Evolutionary conservation across 108 stramenopile species (phyloP), one percentile per base, ranked within the genome.

Genomic region (Thalassiosira profunda): DNA sequence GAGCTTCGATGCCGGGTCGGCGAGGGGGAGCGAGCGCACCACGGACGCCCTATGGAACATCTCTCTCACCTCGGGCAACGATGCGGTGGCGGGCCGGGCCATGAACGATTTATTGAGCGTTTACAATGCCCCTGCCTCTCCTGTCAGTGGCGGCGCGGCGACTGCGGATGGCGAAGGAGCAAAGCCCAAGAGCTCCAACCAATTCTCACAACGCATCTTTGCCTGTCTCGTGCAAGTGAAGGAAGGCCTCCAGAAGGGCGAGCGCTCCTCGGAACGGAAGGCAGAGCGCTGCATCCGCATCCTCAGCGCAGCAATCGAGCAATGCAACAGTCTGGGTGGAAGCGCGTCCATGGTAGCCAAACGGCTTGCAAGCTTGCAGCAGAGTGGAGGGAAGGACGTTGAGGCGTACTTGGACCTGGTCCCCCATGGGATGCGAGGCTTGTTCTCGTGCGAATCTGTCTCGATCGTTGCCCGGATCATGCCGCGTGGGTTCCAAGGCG

Each of bases 11-110:
- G 49, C 51, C 7, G 44, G 49, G 2, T 40, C 35, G 35, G 20
- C 40, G 26, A 80, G 70, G 3, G 52, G 20, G 34, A 67, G 57
- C 29, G 63, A 66, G 48, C 72, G 76, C 44, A 87, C 87, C 18
- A 51, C 90, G 28, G 92, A 93, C 65, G 86, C 89, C 23, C 62
- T 93, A 31, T 96, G 95, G 95, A 73, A 82, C 58, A 93, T 96
- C 33, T 87, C 89, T 42, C 78, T 96, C 25, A 69, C 67, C 14
- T 74, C 89, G 17, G 79, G 81, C 17, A 82, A 80, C 47, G 81
- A 90, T 55, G 33, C 58, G 56, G 92, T 96, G 43, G 95, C 92
- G n/a, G 37, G 75, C 4, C 63, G 72, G 23, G 91, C 95, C n/a
- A 93, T 89, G 90, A 83, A 80, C 36, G 92, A 93, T 59, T 63